Percentiles rank a stretch among this genome's conserved stretches.
Evolutionary conservation across 2,329 filamentous ascomycete genomes (phyloP).

Genomic region (Periconia sp.): DNA sequence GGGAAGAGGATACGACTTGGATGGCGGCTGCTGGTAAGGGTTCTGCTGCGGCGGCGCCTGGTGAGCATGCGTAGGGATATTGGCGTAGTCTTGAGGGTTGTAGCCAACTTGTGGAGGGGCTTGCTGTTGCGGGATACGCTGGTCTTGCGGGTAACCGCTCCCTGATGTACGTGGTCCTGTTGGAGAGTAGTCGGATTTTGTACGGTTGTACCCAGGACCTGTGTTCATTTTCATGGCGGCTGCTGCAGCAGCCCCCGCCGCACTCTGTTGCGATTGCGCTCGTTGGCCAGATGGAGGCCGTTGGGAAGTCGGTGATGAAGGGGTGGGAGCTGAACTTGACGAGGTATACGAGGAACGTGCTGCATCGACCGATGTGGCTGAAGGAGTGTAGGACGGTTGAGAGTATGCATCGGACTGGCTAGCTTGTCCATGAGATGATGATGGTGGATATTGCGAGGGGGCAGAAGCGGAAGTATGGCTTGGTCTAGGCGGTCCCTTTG

Average conservation of each 20-base stretch:
- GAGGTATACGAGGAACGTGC: constrained; percentile 50
- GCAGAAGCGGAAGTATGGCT: constrained; percentile 33
- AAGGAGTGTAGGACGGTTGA: constrained; percentile 44
- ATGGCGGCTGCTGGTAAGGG: constrained; percentile 35
- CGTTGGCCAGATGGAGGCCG: constrained; percentile 51
- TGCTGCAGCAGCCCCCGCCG: constrained; percentile 52
- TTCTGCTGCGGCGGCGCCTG: constrained; percentile 39
- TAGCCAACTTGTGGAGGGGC: constrained; percentile 63
- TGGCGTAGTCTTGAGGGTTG: constrained; percentile 75
- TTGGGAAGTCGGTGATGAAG: constrained; percentile 51
- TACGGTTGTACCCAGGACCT: constrained; percentile 48
- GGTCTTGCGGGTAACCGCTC: constrained; percentile 42
- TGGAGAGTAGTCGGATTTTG: constrained; percentile 47
- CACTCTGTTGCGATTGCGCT: constrained; percentile 51
- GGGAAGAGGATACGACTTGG: constrained; percentile 27
- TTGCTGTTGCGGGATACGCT: constrained; percentile 46
- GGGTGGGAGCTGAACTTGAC: constrained; percentile 38
- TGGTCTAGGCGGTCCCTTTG: constrained; percentile 50
- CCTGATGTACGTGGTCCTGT: constrained; percentile 33
- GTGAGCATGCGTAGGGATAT: constrained; percentile 33
- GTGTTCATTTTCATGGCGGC: constrained; percentile 43
- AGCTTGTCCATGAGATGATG: constrained; percentile 33
- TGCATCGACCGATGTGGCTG: constrained; percentile 48
- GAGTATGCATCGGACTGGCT: constrained; percentile 48
- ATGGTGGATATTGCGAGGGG: constrained; percentile 37